Conservation (phyloP, 2,329 filamentous ascomycete genomes). For the Phoma sp. region DNA sequence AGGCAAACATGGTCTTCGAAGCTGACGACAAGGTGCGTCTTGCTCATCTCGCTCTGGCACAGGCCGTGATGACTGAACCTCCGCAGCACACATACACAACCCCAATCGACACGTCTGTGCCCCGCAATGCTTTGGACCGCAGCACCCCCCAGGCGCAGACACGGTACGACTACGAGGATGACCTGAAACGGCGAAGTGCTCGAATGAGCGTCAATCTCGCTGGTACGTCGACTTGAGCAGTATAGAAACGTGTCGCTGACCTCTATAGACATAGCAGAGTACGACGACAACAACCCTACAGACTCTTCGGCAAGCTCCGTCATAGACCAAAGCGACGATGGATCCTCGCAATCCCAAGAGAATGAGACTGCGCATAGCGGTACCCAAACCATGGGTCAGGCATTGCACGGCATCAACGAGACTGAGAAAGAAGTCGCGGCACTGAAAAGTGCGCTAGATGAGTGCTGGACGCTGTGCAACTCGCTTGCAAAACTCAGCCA, state of each 20-base stretch:
- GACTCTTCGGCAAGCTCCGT: conserved; percentile 41
- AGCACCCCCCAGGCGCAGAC: conserved; percentile 86
- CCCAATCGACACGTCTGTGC: conserved; percentile 77
- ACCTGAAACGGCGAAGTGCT: conserved; percentile 59
- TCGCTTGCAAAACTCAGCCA: conserved; percentile 86
- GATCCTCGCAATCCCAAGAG: conserved; percentile 43
- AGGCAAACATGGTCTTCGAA: conserved; percentile 48
- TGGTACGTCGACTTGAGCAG: conserved; percentile 60
- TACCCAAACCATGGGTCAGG: conserved; percentile 56
- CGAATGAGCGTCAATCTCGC: conserved; percentile 79
- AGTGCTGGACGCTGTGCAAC: conserved; percentile 95
- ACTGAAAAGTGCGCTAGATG: conserved; percentile 77
- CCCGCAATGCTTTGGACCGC: conserved; percentile 59
- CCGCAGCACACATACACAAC: conserved; percentile 65
- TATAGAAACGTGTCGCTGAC: conserved; percentile 34
- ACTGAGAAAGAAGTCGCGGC: conserved; percentile 70
- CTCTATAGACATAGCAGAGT: conserved; percentile 55
- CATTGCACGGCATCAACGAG: conserved; percentile 64
- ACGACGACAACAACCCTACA: conserved; percentile 46
- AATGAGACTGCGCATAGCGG: conserved; percentile 30
- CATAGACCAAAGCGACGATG: conserved; percentile 44
- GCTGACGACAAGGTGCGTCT: conserved; percentile 47
- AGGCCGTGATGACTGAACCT: conserved; percentile 36
- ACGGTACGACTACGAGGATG: conserved; percentile 72
- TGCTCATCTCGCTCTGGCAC: conserved; percentile 30